phyloP scores from a whole-genome alignment of 768 basidiomycete species.

The Termitomyces sp. region DNA sequence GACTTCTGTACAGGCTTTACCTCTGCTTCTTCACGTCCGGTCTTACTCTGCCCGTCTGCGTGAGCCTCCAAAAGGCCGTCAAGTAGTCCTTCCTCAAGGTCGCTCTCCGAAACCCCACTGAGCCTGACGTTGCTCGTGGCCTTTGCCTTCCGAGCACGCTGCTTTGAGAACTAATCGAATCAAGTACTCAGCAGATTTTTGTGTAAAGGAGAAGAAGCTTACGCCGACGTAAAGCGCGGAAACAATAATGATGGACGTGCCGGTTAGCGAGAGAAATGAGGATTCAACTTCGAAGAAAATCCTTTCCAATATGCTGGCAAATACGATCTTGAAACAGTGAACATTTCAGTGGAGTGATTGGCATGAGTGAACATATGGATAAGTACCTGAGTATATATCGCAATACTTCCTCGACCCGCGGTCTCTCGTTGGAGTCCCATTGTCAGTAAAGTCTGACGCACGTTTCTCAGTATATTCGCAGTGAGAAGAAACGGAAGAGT shows the following conservation, averaged over 20 bases:
- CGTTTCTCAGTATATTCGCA: not conserved
- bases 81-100: slow-evolving; percentile 10
- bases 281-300: slow-evolving; percentile 59
- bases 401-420: slow-evolving; percentile 50
- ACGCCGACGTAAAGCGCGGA: slow-evolving; percentile 66
- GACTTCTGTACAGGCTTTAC: not conserved
- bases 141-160: not conserved
- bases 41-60: not conserved
- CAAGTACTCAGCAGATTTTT: not conserved
- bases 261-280: slow-evolving; percentile 51
- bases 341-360: not conserved
- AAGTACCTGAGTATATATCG: slow-evolving; percentile 36
- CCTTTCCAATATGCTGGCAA: slow-evolving; percentile 58
- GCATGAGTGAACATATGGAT: not conserved
- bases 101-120: slow-evolving; percentile 1
- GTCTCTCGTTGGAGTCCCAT: slow-evolving; percentile 45
- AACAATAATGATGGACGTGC: slow-evolving; percentile 57
- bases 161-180: slow-evolving; percentile 5
- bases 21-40: not conserved
- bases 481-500: slow-evolving; percentile 35
- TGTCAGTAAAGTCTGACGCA: slow-evolving; percentile 42
- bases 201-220: slow-evolving; percentile 12
- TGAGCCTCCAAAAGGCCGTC: slow-evolving; percentile 2
- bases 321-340: slow-evolving; percentile 45
- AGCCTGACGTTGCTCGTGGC: slow-evolving; percentile 2